Conservation (phyloP, 2,329 filamentous ascomycete genomes). For the Scolecobasidium constrictum region DNA sequence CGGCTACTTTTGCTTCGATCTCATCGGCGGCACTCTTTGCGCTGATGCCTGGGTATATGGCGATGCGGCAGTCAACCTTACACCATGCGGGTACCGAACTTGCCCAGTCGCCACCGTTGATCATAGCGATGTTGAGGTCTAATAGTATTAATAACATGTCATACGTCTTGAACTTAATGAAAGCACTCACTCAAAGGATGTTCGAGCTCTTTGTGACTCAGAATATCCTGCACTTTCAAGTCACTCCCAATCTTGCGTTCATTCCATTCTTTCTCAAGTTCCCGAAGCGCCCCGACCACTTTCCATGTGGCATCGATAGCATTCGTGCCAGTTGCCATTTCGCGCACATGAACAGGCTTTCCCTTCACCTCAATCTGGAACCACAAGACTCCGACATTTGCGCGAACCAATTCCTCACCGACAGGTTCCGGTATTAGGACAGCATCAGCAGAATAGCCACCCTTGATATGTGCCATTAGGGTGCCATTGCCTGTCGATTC, state of each 20-base stretch:
- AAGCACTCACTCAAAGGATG: not conserved
- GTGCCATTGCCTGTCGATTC: slow-evolving; percentile 16
- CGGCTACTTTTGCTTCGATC: slow-evolving; percentile 12
- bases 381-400: slow-evolving; percentile 17
- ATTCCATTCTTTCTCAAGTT: slow-evolving; percentile 5
- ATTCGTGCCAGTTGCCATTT: slow-evolving; percentile 15
- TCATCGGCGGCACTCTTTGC: slow-evolving; percentile 14
- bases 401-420: slow-evolving; percentile 15
- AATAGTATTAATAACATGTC: slow-evolving; percentile 14
- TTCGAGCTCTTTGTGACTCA: slow-evolving; percentile 1
- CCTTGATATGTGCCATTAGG: slow-evolving; percentile 14
- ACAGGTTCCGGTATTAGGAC: slow-evolving; percentile 15
- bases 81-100: slow-evolving; percentile 17
- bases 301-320: slow-evolving; percentile 1
- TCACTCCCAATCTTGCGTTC: not conserved
- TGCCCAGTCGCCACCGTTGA: slow-evolving; percentile 16
- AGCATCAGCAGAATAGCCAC: slow-evolving; percentile 15
- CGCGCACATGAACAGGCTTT: slow-evolving; percentile 12
- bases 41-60: slow-evolving; percentile 14
- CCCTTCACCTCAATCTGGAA: slow-evolving; percentile 15
- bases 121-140: slow-evolving; percentile 16
- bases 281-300: not conserved
- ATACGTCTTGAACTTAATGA: slow-evolving; percentile 1
- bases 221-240: not conserved
- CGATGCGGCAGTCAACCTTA: slow-evolving; percentile 16